Evolutionary conservation across 129 eudicot genomes (phyloP).

Genomic region (Escallonia rubra): DNA sequence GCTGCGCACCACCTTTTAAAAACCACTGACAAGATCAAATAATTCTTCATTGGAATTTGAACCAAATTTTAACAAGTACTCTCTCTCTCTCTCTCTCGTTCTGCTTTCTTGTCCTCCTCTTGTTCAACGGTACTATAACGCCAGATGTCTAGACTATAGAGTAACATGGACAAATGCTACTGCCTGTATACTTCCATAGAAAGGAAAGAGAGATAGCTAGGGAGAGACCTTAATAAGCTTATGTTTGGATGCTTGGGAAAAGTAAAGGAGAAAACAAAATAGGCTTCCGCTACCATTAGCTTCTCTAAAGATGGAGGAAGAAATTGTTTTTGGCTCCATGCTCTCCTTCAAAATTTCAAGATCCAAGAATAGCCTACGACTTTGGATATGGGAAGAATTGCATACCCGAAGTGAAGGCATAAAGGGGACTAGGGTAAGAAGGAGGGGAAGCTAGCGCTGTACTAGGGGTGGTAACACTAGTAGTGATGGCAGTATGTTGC

Average conservation of each 20-base stretch:
- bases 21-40: slow-evolving; percentile 27
- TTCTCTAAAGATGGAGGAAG: too few species aligned
- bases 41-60: slow-evolving; percentile 25
- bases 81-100: slow-evolving; percentile 1
- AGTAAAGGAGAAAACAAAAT: too few species aligned
- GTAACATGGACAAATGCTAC: neutral
- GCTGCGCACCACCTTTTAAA: slow-evolving; percentile 1
- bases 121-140: neutral
- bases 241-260: too few species aligned
- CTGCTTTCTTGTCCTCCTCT: neutral
- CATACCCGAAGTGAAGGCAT: slow-evolving; percentile 30
- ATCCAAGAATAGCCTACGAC: slow-evolving; percentile 1
- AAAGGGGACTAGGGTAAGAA: slow-evolving; percentile 20
- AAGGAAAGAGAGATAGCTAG: neutral
- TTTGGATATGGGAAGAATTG: slow-evolving; percentile 45
- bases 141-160: neutral
- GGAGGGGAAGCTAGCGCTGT: slow-evolving; percentile 16
- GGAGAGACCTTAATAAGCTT: neutral
- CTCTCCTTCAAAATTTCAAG: too few species aligned
- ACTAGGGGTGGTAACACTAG: neutral
- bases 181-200: too few species aligned
- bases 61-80: neutral
- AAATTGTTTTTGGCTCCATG: too few species aligned
- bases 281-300: too few species aligned
- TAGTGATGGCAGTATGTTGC: neutral